These are phyloP conservation scores for Fusarium tupiense DNA, from an alignment of 2,329 filamentous ascomycete genomes.

Conservation along the genomic window DNA sequence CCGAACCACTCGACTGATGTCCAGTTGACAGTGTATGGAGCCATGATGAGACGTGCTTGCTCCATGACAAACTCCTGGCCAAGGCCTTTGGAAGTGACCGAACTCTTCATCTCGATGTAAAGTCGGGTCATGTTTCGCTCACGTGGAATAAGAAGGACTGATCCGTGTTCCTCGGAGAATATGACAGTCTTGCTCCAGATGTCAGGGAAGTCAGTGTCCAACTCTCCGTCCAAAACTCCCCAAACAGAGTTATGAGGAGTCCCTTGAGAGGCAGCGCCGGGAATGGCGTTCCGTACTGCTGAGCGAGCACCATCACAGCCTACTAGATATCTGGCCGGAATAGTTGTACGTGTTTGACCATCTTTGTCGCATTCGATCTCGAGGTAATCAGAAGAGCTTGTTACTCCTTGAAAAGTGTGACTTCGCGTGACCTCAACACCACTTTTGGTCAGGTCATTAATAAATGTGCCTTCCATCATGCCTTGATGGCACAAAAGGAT, in stretches of 20 bases:
- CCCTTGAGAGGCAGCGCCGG: conserved; percentile 62
- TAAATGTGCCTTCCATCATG: conserved; percentile 76
- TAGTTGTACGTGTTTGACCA: background rate
- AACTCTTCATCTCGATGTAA: conserved; percentile 65
- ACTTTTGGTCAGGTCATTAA: conserved; percentile 72
- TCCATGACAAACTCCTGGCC: conserved; percentile 76
- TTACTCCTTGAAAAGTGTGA: conserved; percentile 66
- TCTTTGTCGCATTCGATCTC: conserved; percentile 56
- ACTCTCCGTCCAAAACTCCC: conserved; percentile 76
- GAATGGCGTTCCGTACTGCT: conserved; percentile 72
- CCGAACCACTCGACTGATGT: conserved; percentile 75
- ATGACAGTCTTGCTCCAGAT: conserved; percentile 79
- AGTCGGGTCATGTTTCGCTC: conserved; percentile 77
- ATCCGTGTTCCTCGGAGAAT: conserved; percentile 72
- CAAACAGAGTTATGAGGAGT: conserved; percentile 66
- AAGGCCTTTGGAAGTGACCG: conserved; percentile 51
- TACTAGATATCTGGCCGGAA: conserved; percentile 24
- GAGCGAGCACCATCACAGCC: conserved; percentile 74
- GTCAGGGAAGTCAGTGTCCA: conserved; percentile 78
- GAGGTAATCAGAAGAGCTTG: conserved; percentile 49
- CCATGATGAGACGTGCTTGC: conserved; percentile 68
- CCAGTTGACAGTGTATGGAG: conserved; percentile 66
- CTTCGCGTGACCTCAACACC: conserved; percentile 72
- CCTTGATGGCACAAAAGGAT: conserved; percentile 74
- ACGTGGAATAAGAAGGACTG: conserved; percentile 77